These are phyloP conservation scores for Penicillium hesseltinei DNA, from an alignment of 2,329 filamentous ascomycete genomes.

Conservation along the genomic window DNA sequence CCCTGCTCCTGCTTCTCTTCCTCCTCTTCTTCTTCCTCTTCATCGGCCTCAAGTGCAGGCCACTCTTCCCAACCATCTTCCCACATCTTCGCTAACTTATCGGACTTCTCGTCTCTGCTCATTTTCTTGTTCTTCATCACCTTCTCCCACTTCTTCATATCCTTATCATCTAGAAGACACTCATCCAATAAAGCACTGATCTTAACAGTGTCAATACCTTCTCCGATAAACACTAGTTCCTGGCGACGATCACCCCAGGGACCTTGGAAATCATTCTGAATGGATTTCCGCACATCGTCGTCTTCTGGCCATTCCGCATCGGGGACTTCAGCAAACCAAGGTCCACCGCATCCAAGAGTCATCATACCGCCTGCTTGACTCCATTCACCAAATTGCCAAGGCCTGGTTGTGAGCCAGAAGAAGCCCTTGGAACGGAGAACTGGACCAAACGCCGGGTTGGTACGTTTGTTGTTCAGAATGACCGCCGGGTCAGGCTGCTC, in stretches of 20 bases:
- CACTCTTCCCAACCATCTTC: conserved; percentile 61
- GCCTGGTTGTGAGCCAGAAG: conserved; percentile 46
- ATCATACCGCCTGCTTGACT: conserved; percentile 47
- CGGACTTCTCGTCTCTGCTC: conserved; percentile 42
- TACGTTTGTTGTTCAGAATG: conserved; percentile 41
- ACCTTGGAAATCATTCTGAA: conserved; percentile 51
- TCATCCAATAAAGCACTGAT: conserved; percentile 57
- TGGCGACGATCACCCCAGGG: conserved; percentile 68
- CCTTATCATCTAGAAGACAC: conserved; percentile 61
- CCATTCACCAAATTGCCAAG: conserved; percentile 46
- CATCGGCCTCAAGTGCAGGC: conserved; percentile 47
- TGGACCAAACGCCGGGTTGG: conserved; percentile 37
- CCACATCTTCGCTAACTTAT: conserved; percentile 52
- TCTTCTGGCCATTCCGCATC: conserved; percentile 53
- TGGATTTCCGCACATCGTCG: conserved; percentile 48
- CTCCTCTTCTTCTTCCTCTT: conserved; percentile 28
- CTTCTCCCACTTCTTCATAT: conserved; percentile 56
- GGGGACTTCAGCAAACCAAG: conserved; percentile 60
- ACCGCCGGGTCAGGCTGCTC: conserved; percentile 32
- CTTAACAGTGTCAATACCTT: conserved; percentile 55
- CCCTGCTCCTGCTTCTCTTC: conserved; percentile 25
- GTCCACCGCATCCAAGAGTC: conserved; percentile 42
- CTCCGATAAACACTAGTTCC: conserved; percentile 72
- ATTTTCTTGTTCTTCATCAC: conserved; percentile 50
- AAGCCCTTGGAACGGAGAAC: conserved; percentile 47